Evolutionary conservation across 2,329 filamentous ascomycete genomes (phyloP), one percentile per base, ranked within the genome.

Genomic region (Ophiostoma populinum): DNA sequence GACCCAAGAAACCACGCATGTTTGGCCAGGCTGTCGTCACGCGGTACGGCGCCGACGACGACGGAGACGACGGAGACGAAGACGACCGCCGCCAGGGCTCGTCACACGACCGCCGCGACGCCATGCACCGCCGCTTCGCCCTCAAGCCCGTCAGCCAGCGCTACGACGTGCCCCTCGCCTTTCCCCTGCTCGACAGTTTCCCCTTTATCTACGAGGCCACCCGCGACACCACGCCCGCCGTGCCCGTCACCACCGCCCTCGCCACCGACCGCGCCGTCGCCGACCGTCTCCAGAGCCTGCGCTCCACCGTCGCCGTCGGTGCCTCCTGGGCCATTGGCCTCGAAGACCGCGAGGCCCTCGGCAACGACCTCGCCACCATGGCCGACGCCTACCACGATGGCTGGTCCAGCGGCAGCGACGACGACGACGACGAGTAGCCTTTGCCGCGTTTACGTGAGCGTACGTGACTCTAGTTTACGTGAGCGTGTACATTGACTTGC

Each of bases 331-430:
- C 70, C 9, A 62, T 86, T 12, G 62, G 64, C 0, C 47, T 87
- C 3, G 82, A 92, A 40, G 86, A 95, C 49, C 68, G 87, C 27
- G 90, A 98, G 55, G 63, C 64, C 3, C 61, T 95, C n/a, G 70
- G 73, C 30, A 90, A 92, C 49, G 75, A 79, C 10, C 61, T 98
- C 25, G 74, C 79, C 17, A 77, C 80, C 40, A 75, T 95, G 47
- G 77, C 79, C 2, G 86, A 93, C 49, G 80, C 80, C 40, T 95
- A 94, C 52, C 75, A 82, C 45, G 81, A 90, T 41, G 83, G 83
- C 2, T 93, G 82, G 80, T 75, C 73, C 10, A 83, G 78, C 47
- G 82, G 75, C 17, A 77, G 71, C 39, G 79, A 81, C 45, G 65
- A 73, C 7, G 75, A 71, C 15, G 74, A 82, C 39, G 76, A 82